Conservation (phyloP, 2,329 filamentous ascomycete species). For the Aureobasidium mangrovei region DNA sequence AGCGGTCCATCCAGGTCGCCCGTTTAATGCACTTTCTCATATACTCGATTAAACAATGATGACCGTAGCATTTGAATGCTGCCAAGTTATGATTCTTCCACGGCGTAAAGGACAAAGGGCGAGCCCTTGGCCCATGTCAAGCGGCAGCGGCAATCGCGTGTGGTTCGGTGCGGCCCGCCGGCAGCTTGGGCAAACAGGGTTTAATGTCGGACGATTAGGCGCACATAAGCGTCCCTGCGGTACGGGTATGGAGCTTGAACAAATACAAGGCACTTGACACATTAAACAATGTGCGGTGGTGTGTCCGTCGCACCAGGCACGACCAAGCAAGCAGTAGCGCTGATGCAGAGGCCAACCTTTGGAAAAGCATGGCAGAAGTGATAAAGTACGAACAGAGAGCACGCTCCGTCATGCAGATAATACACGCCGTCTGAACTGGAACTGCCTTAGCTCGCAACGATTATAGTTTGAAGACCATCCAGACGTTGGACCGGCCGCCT, state of each 20-base stretch:
- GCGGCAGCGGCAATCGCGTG: background rate
- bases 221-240: too few species aligned
- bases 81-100: background rate
- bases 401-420: slow-evolving; percentile 4
- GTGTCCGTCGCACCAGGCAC: background rate
- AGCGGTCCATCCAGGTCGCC: background rate
- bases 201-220: too few species aligned
- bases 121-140: background rate
- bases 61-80: background rate
- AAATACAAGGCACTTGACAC: background rate
- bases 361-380: background rate
- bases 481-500: slow-evolving; percentile 2
- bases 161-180: slow-evolving; percentile 3
- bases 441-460: slow-evolving; percentile 1
- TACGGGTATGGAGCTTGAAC: too few species aligned
- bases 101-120: background rate
- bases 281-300: background rate
- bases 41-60: background rate
- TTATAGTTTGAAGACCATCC: slow-evolving; percentile 10
- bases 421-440: background rate
- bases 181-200: background rate
- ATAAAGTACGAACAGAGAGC: background rate
- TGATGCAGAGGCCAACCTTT: background rate
- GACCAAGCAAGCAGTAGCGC: slow-evolving; percentile 2
- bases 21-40: background rate